Evolutionary conservation across 2,329 filamentous ascomycete species (phyloP), one percentile per base, ranked within the genome.

Genomic region (Lasiodiplodia gonubiensis): DNA sequence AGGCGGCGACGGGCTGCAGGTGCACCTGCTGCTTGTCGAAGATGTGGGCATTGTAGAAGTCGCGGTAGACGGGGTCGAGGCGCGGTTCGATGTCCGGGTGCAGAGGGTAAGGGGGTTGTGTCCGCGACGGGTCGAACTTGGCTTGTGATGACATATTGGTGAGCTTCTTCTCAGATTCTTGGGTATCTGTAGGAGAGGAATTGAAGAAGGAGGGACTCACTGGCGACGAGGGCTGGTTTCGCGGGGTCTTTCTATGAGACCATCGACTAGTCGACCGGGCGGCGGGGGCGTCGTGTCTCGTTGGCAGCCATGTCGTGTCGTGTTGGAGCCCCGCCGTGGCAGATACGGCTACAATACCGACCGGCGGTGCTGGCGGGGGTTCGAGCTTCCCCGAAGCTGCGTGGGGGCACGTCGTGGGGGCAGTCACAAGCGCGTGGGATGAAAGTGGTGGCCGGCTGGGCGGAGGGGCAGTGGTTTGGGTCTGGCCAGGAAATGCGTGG

Each of bases 21-120:
- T 64, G 61, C 7, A 64, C 61, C 37, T 64, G 61, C 49, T 64
- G 61, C 33, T 64, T 64, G 61, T 53, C 35, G 61, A 54, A 25
- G 30, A 81, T 68, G 69, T 78, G 69, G 35, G 74, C 66, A 35
- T 81, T 78, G 68, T 81, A 80, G 57, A 80, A 77, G 37, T 72
- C 71, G 37, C 79, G 75, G 49, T 81, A 81, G 67, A 81, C 74
- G 12, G 78, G 76, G 70, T 81, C 79, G 1, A 81, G 74, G 6
- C 59, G 65, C 2, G 69, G 66, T 18, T 76, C 75, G 35, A 80
- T 54, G 49, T 23, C 52, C 16, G 66, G 51, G 39, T 68, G 49
- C 21, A 68, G 30, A 11, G 66, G 49, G 51, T 68, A 64, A n/a
- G 61, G 61, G 3, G 61, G 61, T 10, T 64, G 61, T 4, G 59